Base-by-base conservation (phyloP, 2,329 filamentous ascomycete species). In the Hypocreales sp. region DNA sequence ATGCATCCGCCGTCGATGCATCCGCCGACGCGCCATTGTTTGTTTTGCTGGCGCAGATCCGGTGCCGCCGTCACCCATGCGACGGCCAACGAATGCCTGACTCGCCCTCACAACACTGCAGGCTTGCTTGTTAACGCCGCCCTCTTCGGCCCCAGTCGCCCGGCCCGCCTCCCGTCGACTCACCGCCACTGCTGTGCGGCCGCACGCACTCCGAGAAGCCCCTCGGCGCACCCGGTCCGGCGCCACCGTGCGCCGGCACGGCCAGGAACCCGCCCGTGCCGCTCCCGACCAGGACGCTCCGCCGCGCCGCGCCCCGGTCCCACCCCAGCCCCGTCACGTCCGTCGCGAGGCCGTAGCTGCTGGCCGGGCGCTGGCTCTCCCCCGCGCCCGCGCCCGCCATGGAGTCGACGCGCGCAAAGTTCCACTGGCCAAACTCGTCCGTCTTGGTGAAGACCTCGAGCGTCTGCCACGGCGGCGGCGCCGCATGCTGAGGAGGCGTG, bases 401-500 rank as follows among this genome's bases (percentile, higher is more conserved):
- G 31, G 46, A 52, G 40, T 45, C 46, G 31, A 72, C 56, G 30
- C 61, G 58, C 25, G 65, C 57, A 42, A 68, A 70, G 29, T 64
- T 67, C 68, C 68, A 73, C 38, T 66, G 60, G 22, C 67, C 50
- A 34, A 64, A 60, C 37, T 72, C 65, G 28, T 69, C 61, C 34
- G 61, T 60, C 47, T 72, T 72, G 31, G 64, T 70, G 35, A 69
- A 73, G 14, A 73, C 60, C 36, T 72, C 67, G 17, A 73, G 61
- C 6, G 62, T 66, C 31, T 66, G 61, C 7, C 60, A 64, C 5
- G 67, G 54, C 19, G 53, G 41, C 13, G 47, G 43, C 5, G 40
- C 40, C 7, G 39, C 40, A 14, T 45, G 41, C 2, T 56, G 42
- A n/a, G n/a, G n/a, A n/a, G n/a, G n/a, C n/a, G n/a, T n/a, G 6